Base-by-base conservation (phyloP, 345 rosid species). In the Populus pruinosa region DNA sequence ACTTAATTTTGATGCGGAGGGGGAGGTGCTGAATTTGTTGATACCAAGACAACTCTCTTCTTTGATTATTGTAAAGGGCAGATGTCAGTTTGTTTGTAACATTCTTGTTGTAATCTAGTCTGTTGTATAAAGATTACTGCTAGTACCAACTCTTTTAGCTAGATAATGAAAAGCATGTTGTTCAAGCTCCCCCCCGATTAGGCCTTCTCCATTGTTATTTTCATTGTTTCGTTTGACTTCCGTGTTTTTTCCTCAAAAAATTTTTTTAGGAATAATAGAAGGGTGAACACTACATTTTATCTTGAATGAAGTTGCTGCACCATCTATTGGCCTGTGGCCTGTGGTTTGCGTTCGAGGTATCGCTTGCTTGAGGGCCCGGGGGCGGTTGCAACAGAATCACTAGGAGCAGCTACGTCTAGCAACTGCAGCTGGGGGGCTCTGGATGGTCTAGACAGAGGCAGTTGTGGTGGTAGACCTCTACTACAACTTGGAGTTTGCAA, bases 11-110 rank as follows among this genome's bases (percentile, higher is more conserved):
- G 44, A 55, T 43, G 76, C 12, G 70, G 38, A 7, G 77, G 53
- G 33, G 44, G 53, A 53, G 73, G 59, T 59, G 74, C 14, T 56
- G 44, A 18, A 33, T 70, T 59, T 33, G 35, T 69, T 72, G 76
- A 75, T 78, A 38, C 66, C 43, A 53, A 49, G 65, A 77, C 75
- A 29, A 77, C 78, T 36, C 21, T 69, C 39, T 79, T 70, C 8
- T 16, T 7, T 27, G 71, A 67, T 71, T 78, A 70, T 73, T 84
- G 86, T 84, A 84, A 75, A 84, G 80, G 82, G 75, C 71, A 67
- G 81, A 69, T 18, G 69, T 20, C 56, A 69, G 71, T 55, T 47
- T 33, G 67, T 50, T 74, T 33, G 78, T 66, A 73, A 79, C 72
- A 79, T 79, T 76, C 36, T 67, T 76, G 76, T 29, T 75, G 81